Evolutionary conservation across 495 filamentous ascomycete genomes (phyloP).

Genomic region (Aspergillus saccharolyticus): DNA sequence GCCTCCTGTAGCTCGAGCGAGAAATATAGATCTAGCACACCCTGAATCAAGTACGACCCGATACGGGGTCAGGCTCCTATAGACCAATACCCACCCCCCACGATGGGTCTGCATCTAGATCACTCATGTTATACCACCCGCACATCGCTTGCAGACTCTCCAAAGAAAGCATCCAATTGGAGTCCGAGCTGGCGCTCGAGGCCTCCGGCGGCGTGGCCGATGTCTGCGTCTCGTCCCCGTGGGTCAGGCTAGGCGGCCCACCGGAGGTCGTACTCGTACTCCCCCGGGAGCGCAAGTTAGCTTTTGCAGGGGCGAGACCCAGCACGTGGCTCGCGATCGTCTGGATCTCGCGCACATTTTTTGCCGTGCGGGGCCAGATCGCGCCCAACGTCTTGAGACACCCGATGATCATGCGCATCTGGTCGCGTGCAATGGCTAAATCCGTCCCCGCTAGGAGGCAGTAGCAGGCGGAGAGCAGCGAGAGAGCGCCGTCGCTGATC

Average conservation of each 20-base stretch:
- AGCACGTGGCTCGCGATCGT: slow-evolving; percentile 59
- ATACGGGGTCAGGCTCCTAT: neutral
- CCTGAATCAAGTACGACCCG: too few species aligned
- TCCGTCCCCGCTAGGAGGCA: slow-evolving; percentile 21
- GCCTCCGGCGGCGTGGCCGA: slow-evolving; percentile 2
- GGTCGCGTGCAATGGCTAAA: slow-evolving; percentile 24
- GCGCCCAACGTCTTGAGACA: slow-evolving; percentile 27
- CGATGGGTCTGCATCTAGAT: slow-evolving; percentile 11
- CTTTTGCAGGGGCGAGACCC: slow-evolving; percentile 10
- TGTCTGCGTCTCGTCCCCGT: slow-evolving; percentile 5
- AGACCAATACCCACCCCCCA: slow-evolving; percentile 19
- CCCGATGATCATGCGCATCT: slow-evolving; percentile 31
- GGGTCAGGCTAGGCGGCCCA: slow-evolving; percentile 7
- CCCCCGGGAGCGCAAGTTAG: neutral
- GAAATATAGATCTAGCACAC: too few species aligned
- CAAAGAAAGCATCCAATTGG: slow-evolving; percentile 13
- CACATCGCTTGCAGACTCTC: slow-evolving; percentile 19
- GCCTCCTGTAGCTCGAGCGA: too few species aligned
- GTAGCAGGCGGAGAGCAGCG: slow-evolving; percentile 27
- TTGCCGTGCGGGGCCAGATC: slow-evolving; percentile 47
- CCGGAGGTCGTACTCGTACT: slow-evolving; percentile 5
- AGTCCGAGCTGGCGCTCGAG: slow-evolving; percentile 10
- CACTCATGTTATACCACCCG: slow-evolving; percentile 23
- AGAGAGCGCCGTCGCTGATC: slow-evolving; percentile 25
- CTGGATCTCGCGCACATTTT: slow-evolving; percentile 68